Base-by-base conservation (phyloP, 495 filamentous ascomycete species). In the Aspergillus egyptiacus region DNA sequence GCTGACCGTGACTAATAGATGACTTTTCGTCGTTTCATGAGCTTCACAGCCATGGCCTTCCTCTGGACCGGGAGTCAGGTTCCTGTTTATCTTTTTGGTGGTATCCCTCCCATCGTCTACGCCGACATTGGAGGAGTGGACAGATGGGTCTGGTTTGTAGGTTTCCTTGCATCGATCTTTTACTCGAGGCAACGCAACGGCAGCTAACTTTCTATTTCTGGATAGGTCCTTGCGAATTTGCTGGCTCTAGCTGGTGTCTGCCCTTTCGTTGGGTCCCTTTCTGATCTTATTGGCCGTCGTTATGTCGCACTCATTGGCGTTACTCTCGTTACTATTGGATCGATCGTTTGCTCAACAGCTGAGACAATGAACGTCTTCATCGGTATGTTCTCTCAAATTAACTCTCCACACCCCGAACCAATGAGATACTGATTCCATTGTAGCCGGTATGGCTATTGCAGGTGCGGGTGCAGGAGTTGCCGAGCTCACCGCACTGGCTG, bases 121-220 rank as follows among this genome's bases (percentile, higher is more conserved):
- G 57, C 64, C 8, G 74, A 79, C 14, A 80, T 89, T 53, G 84
- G 83, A 17, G 84, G 84, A 35, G 58, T 70, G 8, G 78, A 84
- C 59, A 67, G 80, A 55, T 87, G 80, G 79, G 71, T 84, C n/a
- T 87, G 84, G 84, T 80, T 87, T 69, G 76, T 75, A 58, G 30
- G 72, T 60, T 35, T 8, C 11, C 0, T 6, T 19, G 6, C n/a
- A 10, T 31, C 28, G 9, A 10, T 5, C 28, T 34, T 35, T 6
- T n/a, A n/a, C n/a, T n/a, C 6, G 19, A 17, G 27, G 32, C 11
- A 25, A 15, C n/a, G 1, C 6, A 19, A 41, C 5, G 23, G 5
- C 49, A 15, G 50, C 38, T 48, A 25, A 48, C 4, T 0, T 17
- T 42, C 5, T 3, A 4, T 22, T 36, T 11, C 28, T 5, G 6